These are phyloP conservation scores for Berberis vulgaris DNA, from an alignment of 164 flowering plant genomes.

Conservation along the genomic window DNA sequence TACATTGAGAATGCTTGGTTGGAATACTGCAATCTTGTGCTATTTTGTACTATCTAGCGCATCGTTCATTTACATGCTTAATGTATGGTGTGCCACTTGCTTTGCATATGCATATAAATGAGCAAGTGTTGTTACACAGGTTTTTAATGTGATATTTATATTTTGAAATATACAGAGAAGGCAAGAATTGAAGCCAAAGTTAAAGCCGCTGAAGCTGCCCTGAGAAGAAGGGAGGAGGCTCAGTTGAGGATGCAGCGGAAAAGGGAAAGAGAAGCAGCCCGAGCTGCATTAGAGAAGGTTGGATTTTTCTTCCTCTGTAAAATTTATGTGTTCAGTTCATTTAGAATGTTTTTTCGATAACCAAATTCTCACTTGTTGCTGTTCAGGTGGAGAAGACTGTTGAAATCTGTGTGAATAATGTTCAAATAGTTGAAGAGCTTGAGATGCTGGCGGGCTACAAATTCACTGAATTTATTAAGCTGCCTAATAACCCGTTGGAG, in stretches of 20 bases:
- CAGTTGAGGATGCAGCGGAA: constrained; percentile 46
- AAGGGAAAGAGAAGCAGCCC: constrained; percentile 70
- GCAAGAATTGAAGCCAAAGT: constrained; percentile 60
- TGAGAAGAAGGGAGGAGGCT: constrained; percentile 31
- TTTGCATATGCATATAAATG: too few relatives aligned
- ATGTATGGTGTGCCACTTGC: too few relatives aligned
- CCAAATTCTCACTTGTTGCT: neutral
- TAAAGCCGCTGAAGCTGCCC: constrained; percentile 57
- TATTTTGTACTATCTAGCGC: too few relatives aligned
- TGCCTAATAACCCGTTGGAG: constrained; percentile 16
- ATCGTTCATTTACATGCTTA: too few relatives aligned
- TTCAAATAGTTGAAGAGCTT: constrained; percentile 36
- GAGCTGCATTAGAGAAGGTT: constrained; percentile 61
- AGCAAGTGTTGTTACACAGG: too few relatives aligned
- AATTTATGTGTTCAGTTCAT: neutral
- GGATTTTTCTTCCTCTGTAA: neutral
- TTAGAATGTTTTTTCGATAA: neutral
- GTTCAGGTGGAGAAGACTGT: constrained; percentile 64
- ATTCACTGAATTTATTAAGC: neutral
- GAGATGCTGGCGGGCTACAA: constrained; percentile 26
- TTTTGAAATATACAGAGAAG: constrained; percentile 36
- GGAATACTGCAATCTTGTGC: too few relatives aligned
- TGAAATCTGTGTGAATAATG: constrained; percentile 37
- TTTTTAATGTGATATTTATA: neutral
- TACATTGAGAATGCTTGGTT: too few relatives aligned